Evolutionary conservation across 2,329 filamentous ascomycete genomes (phyloP).

Genomic region (Thermochaetoides dissita): DNA sequence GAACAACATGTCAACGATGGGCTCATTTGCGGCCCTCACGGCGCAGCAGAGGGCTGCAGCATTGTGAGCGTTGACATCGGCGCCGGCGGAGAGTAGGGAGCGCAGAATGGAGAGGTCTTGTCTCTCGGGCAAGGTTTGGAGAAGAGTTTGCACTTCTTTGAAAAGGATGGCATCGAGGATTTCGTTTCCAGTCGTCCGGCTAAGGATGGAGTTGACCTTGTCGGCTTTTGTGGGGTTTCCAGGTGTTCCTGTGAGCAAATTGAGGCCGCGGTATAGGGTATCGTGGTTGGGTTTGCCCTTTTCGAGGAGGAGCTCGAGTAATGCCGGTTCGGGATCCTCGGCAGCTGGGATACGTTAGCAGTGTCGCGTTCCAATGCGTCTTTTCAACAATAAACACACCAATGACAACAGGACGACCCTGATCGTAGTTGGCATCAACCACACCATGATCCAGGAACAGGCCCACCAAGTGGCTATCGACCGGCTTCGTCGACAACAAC

Average conservation of each 20-base stretch:
- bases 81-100: slow-evolving; percentile 34
- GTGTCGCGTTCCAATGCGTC: background rate
- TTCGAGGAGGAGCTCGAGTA: slow-evolving; percentile 33
- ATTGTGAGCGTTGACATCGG: slow-evolving; percentile 40
- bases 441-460: slow-evolving; percentile 36
- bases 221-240: slow-evolving; percentile 31
- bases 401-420: slow-evolving; percentile 28
- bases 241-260: slow-evolving; percentile 28
- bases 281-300: slow-evolving; percentile 30
- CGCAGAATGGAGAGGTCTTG: slow-evolving; percentile 31
- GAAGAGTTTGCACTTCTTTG: slow-evolving; percentile 34
- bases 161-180: slow-evolving; percentile 32
- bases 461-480: slow-evolving; percentile 35
- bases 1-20: slow-evolving; percentile 36
- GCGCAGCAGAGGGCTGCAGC: slow-evolving; percentile 37
- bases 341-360: slow-evolving; percentile 21
- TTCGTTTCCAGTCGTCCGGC: slow-evolving; percentile 27
- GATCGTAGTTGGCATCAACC: slow-evolving; percentile 37
- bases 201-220: slow-evolving; percentile 36
- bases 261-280: slow-evolving; percentile 30
- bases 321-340: slow-evolving; percentile 29
- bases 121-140: slow-evolving; percentile 23
- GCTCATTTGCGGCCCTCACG: slow-evolving; percentile 30
- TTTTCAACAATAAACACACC: slow-evolving; percentile 15
- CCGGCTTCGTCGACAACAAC: slow-evolving; percentile 29